Conservation (phyloP, 768 basidiomycete species). For the Dentipellis fragilis region DNA sequence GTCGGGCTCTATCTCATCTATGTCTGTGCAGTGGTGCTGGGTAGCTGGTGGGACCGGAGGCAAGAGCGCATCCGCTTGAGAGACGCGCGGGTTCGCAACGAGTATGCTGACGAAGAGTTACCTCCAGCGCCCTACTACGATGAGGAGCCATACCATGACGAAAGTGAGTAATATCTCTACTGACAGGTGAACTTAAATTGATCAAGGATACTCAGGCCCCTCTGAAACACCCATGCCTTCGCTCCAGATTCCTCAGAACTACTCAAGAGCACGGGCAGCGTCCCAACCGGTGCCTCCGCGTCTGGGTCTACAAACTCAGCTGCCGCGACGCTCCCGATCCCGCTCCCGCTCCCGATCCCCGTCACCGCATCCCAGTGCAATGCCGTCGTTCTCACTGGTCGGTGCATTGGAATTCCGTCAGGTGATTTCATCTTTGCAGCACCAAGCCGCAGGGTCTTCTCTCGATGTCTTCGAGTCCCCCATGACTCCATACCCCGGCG, state of each 20-base stretch:
- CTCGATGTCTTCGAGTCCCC: constrained; percentile 57
- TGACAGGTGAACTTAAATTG: neutral
- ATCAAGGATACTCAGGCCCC: constrained; percentile 11
- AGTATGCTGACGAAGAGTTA: constrained; percentile 42
- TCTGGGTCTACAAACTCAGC: constrained; percentile 25
- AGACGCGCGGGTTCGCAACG: constrained; percentile 46
- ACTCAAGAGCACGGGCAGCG: constrained; percentile 26
- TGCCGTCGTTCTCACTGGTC: constrained; percentile 84
- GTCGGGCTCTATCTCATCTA: constrained; percentile 70
- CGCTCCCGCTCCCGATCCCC: constrained; percentile 31
- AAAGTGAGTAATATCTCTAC: constrained; percentile 33
- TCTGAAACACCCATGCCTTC: constrained; percentile 7
- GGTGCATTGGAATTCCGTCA: constrained; percentile 95
- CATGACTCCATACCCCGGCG: constrained; percentile 63
- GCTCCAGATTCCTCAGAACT: constrained; percentile 5
- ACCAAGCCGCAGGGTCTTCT: constrained; percentile 50
- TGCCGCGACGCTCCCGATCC: constrained; percentile 40
- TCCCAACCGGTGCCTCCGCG: constrained; percentile 29
- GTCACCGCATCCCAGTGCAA: constrained; percentile 32
- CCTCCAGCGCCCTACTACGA: constrained; percentile 25
- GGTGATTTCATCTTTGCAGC: constrained; percentile 72
- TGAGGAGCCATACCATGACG: constrained; percentile 49
- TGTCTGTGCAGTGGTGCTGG: constrained; percentile 62
- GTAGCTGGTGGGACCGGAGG: constrained; percentile 67
- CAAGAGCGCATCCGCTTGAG: constrained; percentile 34